Evolutionary conservation across 805 yeast species (phyloP), one percentile per base, ranked within the genome.

Genomic region (Candida insectalens): DNA sequence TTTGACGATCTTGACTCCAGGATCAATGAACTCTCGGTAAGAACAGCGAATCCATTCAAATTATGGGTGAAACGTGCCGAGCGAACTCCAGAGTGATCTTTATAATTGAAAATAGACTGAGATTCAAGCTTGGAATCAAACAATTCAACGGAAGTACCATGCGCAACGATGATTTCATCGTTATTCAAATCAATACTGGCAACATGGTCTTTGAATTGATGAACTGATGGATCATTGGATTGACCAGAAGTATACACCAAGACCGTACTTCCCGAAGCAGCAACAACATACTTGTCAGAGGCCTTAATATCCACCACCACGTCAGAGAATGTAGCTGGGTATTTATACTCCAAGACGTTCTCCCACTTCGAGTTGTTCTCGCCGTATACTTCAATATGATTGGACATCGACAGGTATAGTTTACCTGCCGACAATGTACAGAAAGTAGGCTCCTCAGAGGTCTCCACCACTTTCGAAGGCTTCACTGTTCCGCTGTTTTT

Each of bases 11-110:
- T 13, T 16, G 32, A 5, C 30, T 44, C 51, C 8, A 53, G 36
- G n/a, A 42, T 39, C 19, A 53, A 31, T 1, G 49, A 45, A 12
- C 32, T 32, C 3, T 45, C 26, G 6, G 57, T 48, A 19, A 53
- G 35, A 19, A 53, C 43, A 1, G 43, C 46, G 29, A 51, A 35
- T 36, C 47, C 49, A 22, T 39, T 46, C 18, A 22, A 21, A 8
- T 33, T 6, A 8, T 27, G 32, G 3, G 47, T 32, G 27, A 50
- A 53, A 25, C 41, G 45, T 8, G 53, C 35, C 4, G 37, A 27
- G 5, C 43, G 28, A 13, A 50, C 35, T 6, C 34, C 32, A 6
- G 45, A 50, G 14, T 39, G 39, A 18, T 38, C 33, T 16, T 36
- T 26, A 28, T 41, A 38, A 20, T 37, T 40, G n/a, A 44, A 32